Conservation (phyloP, 257 asterid genomes). For the Penstemon newberryi region DNA sequence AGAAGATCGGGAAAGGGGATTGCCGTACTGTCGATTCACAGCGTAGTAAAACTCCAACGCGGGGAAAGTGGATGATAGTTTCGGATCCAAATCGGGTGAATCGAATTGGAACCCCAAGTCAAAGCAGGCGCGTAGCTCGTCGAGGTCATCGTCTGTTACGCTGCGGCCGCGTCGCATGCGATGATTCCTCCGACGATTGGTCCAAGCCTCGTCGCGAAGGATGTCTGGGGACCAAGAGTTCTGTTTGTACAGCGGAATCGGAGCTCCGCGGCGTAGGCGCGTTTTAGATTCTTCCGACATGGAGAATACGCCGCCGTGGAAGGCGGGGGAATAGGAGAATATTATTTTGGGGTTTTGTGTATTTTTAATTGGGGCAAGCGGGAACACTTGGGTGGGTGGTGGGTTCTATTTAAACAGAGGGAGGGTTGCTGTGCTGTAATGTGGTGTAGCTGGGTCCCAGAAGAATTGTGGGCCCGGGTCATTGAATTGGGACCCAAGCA, state of each 20-base stretch:
- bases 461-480: constrained; percentile 31
- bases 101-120: constrained; percentile 69
- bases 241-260: constrained; percentile 45
- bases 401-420: constrained; percentile 20
- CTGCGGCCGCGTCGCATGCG: constrained; percentile 39
- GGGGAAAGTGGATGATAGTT: constrained; percentile 54
- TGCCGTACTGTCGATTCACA: constrained; percentile 41
- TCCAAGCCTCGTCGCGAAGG: constrained; percentile 64
- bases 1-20: constrained; percentile 43
- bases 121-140: constrained; percentile 70
- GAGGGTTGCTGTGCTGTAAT: constrained; percentile 9
- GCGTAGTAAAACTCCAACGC: constrained; percentile 64
- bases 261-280: constrained; percentile 30
- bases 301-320: constrained; percentile 30
- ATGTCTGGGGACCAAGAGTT: constrained; percentile 66
- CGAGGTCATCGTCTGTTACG: constrained; percentile 64
- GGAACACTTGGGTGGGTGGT: constrained; percentile 30
- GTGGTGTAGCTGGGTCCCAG: constrained; percentile 5
- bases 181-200: constrained; percentile 36
- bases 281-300: constrained; percentile 33
- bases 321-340: constrained; percentile 7
- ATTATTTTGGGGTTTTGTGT: not conserved
- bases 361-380: constrained; percentile 27
- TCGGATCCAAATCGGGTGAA: constrained; percentile 63
- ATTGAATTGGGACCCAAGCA: constrained; percentile 22